Conservation (phyloP, 176 grass and related monocot genomes). For the Calamus simplicifolius region DNA sequence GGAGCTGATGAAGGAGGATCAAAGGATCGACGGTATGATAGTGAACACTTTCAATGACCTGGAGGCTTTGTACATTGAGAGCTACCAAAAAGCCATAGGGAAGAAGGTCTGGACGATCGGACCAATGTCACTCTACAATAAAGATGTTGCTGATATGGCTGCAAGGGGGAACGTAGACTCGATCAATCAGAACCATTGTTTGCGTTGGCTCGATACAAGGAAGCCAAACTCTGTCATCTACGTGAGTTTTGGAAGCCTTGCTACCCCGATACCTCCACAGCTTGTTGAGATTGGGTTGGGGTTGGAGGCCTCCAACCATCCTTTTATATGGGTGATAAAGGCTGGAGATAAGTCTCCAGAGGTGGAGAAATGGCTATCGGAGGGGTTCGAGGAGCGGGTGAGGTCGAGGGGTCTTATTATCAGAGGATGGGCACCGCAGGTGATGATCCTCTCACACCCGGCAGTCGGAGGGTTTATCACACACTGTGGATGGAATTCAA, state of each 20-base stretch:
- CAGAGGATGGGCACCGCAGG: conserved; percentile 8
- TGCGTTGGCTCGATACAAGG: background rate
- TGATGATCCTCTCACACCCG: background rate
- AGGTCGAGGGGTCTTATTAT: background rate
- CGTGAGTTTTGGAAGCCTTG: conserved; percentile 1
- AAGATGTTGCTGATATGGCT: background rate
- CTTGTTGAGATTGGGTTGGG: background rate
- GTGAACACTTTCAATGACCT: background rate
- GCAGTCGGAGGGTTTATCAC: conserved; percentile 1
- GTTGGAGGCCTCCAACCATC: background rate
- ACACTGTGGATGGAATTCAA: conserved; percentile 15
- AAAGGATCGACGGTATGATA: background rate
- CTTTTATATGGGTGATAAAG: conserved; percentile 16
- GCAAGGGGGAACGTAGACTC: background rate
- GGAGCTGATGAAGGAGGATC: background rate
- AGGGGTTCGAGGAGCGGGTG: background rate
- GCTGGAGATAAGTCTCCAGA: background rate
- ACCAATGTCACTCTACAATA: background rate
- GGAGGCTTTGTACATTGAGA: too few species aligned
- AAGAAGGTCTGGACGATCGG: too few species aligned
- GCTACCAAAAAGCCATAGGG: too few species aligned
- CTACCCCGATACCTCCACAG: background rate
- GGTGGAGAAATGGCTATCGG: conserved; percentile 1
- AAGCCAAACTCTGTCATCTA: background rate
- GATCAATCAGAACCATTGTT: background rate